Evolutionary conservation across 495 filamentous ascomycete genomes (phyloP).

Genomic region (Venustampulla echinocandica): DNA sequence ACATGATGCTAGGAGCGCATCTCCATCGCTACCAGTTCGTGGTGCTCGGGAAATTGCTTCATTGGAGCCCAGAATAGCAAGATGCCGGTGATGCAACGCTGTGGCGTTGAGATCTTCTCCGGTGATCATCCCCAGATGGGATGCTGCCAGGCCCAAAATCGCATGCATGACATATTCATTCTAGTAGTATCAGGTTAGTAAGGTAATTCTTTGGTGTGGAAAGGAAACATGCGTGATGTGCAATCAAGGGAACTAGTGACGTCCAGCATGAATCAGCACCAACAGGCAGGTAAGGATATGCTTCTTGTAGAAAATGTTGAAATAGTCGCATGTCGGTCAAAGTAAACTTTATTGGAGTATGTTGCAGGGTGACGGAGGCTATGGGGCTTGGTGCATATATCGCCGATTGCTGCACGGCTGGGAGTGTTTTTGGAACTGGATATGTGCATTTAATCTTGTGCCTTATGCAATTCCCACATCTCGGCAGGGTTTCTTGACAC

Average conservation of each 20-base stretch:
- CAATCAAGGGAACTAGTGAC: conserved; percentile 15
- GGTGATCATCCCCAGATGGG: conserved; percentile 10
- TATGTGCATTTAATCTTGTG: conserved; percentile 14
- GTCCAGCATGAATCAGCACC: conserved; percentile 16
- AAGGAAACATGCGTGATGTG: conserved; percentile 15
- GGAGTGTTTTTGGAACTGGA: conserved; percentile 10
- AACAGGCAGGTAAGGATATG: conserved; percentile 20
- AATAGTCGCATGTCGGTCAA: conserved; percentile 19
- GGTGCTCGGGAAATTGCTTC: conserved; percentile 7
- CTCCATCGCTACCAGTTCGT: conserved; percentile 10
- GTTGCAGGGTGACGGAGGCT: conserved; percentile 7
- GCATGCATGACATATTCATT: conserved; percentile 22
- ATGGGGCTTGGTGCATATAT: conserved; percentile 8
- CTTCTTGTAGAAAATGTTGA: conserved; percentile 17
- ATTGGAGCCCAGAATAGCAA: conserved; percentile 17
- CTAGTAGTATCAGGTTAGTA: conserved; percentile 3
- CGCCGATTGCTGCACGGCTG: conserved; percentile 3
- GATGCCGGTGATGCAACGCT: conserved; percentile 15
- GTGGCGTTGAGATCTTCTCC: neutral
- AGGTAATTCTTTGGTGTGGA: neutral
- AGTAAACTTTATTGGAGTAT: conserved; percentile 17
- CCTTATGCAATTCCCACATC: conserved; percentile 14
- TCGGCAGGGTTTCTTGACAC: conserved; percentile 22
- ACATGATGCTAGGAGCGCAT: conserved; percentile 16
- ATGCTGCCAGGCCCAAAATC: conserved; percentile 18